Evolutionary conservation across 2,329 filamentous ascomycete genomes (phyloP).

Genomic region (Aschersonia sp.): DNA sequence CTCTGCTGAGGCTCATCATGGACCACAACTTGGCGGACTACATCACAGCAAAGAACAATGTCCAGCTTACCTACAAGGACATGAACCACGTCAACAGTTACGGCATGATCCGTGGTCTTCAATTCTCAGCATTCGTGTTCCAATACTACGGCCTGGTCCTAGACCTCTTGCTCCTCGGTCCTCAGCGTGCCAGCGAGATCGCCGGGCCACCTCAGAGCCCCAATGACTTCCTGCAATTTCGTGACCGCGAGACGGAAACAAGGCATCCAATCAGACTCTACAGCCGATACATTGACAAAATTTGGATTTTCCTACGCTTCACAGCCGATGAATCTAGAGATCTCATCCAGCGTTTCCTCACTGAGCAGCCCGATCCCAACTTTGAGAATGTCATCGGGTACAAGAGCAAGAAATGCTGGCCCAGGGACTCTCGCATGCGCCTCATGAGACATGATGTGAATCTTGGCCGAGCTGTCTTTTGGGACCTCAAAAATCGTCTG

Average conservation of each 20-base stretch:
- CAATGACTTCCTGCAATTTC: slow-evolving; percentile 96
- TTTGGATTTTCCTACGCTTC: slow-evolving; percentile 96
- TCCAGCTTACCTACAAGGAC: slow-evolving; percentile 97
- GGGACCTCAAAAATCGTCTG: slow-evolving; percentile 94
- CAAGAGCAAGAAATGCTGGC: slow-evolving; percentile 99
- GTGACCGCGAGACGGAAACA: slow-evolving; percentile 80
- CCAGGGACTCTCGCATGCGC: slow-evolving; percentile 91
- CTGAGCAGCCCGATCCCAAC: slow-evolving; percentile 95
- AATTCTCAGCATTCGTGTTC: slow-evolving; percentile 98
- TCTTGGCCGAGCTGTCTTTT: slow-evolving; percentile 91
- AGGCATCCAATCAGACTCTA: slow-evolving; percentile 95
- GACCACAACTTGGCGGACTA: slow-evolving; percentile 98
- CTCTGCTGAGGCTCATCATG: slow-evolving; percentile 88
- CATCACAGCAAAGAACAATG: slow-evolving; percentile 98
- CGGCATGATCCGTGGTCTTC: slow-evolving; percentile 91
- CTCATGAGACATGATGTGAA: slow-evolving; percentile 99
- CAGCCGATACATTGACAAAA: slow-evolving; percentile 93
- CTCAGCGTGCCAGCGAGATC: slow-evolving; percentile 95
- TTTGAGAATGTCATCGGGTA: slow-evolving; percentile 99
- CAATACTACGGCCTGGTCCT: slow-evolving; percentile 96
- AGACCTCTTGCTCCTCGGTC: slow-evolving; percentile 77
- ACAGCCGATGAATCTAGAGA: slow-evolving; percentile 88
- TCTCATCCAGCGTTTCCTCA: slow-evolving; percentile 92
- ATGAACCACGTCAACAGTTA: slow-evolving; percentile 99
- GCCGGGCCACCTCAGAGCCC: slow-evolving; percentile 85